Evolutionary conservation across 371 early-diverging fungal species (phyloP).

Genomic region (Haplosporangium sp.): DNA sequence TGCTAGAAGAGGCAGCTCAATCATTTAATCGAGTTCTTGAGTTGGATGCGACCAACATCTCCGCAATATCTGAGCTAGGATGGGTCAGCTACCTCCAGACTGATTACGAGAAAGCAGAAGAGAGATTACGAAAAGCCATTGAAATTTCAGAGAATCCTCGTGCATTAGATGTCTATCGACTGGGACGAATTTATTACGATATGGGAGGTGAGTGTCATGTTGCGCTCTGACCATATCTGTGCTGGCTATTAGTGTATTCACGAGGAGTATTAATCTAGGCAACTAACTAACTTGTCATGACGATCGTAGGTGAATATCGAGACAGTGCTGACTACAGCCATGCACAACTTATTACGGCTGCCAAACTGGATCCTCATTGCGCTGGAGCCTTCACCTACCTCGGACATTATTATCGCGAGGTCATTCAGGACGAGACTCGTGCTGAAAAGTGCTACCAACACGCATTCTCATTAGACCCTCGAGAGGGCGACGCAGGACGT

Average conservation of each 20-base stretch:
- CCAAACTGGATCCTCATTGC: conserved; percentile 74
- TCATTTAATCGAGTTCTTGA: conserved; percentile 64
- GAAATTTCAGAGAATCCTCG: conserved; percentile 54
- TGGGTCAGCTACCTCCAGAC: conserved; percentile 72
- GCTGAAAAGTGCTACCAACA: conserved; percentile 87
- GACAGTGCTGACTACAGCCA: conserved; percentile 71
- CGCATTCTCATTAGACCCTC: conserved; percentile 73
- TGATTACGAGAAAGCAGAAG: conserved; percentile 66
- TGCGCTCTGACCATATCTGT: not conserved
- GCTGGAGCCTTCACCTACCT: conserved; percentile 81
- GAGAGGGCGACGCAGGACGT: conserved; percentile 77
- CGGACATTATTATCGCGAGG: conserved; percentile 81
- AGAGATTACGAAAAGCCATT: conserved; percentile 66
- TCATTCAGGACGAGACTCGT: conserved; percentile 72
- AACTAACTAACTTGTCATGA: not conserved
- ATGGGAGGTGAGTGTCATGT: conserved; percentile 68
- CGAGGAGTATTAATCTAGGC: too few species aligned
- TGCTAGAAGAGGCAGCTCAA: conserved; percentile 65
- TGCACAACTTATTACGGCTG: conserved; percentile 76
- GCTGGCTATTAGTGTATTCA: conserved; percentile 22
- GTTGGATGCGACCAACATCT: conserved; percentile 60
- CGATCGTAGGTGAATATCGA: conserved; percentile 56
- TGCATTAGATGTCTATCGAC: conserved; percentile 71
- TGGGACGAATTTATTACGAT: conserved; percentile 85
- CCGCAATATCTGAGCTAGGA: conserved; percentile 66